phyloP scores from a whole-genome alignment of 164 flowering plant genomes.

The Platanus orientalis region DNA sequence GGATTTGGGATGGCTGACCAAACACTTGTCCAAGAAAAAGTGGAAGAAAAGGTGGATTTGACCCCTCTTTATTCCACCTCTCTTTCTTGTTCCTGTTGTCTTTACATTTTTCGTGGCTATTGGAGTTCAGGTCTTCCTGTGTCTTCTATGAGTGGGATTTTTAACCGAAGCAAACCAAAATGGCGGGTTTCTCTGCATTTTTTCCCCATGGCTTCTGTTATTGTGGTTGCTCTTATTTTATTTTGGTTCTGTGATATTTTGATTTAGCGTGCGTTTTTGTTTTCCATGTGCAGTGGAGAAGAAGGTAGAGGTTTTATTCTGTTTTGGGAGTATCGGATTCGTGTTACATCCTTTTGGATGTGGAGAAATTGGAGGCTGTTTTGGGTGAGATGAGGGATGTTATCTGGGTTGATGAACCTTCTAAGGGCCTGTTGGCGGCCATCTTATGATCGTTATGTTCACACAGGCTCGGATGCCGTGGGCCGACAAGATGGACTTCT shows the following conservation, averaged over 20 bases:
- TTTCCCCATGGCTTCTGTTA: background rate
- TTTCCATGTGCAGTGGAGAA: background rate
- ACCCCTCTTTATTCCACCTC: background rate
- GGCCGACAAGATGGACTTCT: constrained; percentile 73
- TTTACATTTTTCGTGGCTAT: background rate
- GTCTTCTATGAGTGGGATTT: background rate
- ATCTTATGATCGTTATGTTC: constrained; percentile 43
- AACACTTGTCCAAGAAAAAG: constrained; percentile 7
- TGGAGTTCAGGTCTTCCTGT: background rate
- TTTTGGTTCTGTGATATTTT: background rate
- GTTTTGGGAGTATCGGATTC: constrained; percentile 6
- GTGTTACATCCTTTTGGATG: constrained; percentile 33
- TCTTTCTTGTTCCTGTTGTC: background rate
- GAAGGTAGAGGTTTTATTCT: background rate
- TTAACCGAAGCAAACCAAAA: background rate
- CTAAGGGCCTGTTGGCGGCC: constrained; percentile 68
- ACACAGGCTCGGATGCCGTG: constrained; percentile 40
- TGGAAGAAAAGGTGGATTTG: constrained; percentile 13
- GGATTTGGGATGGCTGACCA: constrained; percentile 13
- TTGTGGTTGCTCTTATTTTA: constrained; percentile 2
- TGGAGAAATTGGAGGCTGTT: constrained; percentile 33
- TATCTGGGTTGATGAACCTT: constrained; percentile 60
- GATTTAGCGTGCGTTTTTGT: background rate
- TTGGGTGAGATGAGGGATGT: constrained; percentile 40
- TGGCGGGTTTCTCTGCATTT: background rate